Evolutionary conservation across 495 filamentous ascomycete genomes (phyloP).

Genomic region (Letharia lupina): DNA sequence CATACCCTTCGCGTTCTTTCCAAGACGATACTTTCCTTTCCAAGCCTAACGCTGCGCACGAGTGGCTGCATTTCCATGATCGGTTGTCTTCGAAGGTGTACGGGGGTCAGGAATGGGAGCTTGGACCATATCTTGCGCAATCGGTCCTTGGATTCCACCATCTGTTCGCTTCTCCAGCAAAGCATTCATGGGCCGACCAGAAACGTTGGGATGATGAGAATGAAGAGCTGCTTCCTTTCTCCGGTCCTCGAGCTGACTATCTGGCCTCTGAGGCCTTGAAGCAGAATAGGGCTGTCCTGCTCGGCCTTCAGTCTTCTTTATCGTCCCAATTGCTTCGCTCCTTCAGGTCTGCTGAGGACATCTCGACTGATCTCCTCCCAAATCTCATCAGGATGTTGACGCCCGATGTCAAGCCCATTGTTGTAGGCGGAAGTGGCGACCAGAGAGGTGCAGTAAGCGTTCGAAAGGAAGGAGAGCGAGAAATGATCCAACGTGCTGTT

Average conservation of each 20-base stretch:
- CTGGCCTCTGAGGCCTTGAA: slow-evolving; percentile 69
- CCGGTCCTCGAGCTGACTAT: slow-evolving; percentile 71
- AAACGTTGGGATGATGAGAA: slow-evolving; percentile 39
- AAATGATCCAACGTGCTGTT: slow-evolving; percentile 69
- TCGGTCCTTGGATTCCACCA: slow-evolving; percentile 84
- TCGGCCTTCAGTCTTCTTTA: slow-evolving; percentile 47
- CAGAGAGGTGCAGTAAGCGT: slow-evolving; percentile 69
- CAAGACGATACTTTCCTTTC: slow-evolving; percentile 87
- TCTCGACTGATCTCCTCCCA: slow-evolving; percentile 75
- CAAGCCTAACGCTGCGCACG: slow-evolving; percentile 78
- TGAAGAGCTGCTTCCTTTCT: slow-evolving; percentile 60
- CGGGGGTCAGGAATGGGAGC: slow-evolving; percentile 76
- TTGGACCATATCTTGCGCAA: slow-evolving; percentile 74
- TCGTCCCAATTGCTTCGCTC: slow-evolving; percentile 54
- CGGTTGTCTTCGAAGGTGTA: slow-evolving; percentile 65
- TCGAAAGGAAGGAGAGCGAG: slow-evolving; percentile 73
- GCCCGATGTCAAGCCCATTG: slow-evolving; percentile 85
- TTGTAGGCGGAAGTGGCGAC: slow-evolving; percentile 65
- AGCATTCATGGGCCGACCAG: slow-evolving; percentile 19
- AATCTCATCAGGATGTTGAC: slow-evolving; percentile 74
- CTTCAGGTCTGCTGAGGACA: slow-evolving; percentile 65
- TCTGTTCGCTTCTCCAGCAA: slow-evolving; percentile 60
- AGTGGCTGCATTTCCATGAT: slow-evolving; percentile 95
- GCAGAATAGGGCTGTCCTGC: slow-evolving; percentile 49
- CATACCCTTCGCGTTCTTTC: slow-evolving; percentile 77